A percentile compares a stretch with the other conserved stretches of the same genome.
Conservation (phyloP, 345 rosid species). For the Sisymbrium altissimum region DNA sequence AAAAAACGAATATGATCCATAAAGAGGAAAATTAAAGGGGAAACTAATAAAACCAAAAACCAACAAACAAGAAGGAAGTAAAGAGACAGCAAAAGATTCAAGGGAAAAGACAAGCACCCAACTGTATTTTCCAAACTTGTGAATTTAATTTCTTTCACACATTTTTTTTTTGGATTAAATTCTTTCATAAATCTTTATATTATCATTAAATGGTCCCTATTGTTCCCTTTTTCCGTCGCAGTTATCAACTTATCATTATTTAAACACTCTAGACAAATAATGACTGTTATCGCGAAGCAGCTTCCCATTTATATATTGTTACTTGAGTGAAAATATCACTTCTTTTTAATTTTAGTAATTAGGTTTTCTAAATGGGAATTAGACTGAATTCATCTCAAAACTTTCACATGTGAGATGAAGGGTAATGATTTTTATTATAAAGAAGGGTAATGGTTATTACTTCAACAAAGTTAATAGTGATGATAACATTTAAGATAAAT, state of each 20-base stretch:
- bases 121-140: constrained; percentile 24
- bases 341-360: neutral
- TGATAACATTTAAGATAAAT: constrained; percentile 8
- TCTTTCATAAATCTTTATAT: constrained; percentile 1
- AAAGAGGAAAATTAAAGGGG: neutral
- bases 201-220: constrained; percentile 28
- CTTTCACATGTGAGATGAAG: constrained; percentile 2
- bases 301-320: neutral
- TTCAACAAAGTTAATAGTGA: constrained; percentile 14
- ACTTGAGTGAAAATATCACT: neutral
- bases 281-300: neutral
- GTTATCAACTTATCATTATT: neutral
- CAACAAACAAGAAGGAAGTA: constrained; percentile 36
- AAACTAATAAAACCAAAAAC: constrained; percentile 22
- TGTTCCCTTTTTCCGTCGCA: constrained; percentile 3
- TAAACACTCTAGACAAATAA: neutral
- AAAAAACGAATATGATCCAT: neutral
- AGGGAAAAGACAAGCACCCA: constrained; percentile 32
- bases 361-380: neutral
- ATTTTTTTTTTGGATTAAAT: neutral
- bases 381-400: neutral
- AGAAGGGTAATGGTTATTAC: neutral
- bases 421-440: neutral
- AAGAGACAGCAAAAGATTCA: constrained; percentile 33
- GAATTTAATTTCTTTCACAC: neutral